Conservation (phyloP, 75 land plant genomes). For the Chamaecyparis obtusa region DNA sequence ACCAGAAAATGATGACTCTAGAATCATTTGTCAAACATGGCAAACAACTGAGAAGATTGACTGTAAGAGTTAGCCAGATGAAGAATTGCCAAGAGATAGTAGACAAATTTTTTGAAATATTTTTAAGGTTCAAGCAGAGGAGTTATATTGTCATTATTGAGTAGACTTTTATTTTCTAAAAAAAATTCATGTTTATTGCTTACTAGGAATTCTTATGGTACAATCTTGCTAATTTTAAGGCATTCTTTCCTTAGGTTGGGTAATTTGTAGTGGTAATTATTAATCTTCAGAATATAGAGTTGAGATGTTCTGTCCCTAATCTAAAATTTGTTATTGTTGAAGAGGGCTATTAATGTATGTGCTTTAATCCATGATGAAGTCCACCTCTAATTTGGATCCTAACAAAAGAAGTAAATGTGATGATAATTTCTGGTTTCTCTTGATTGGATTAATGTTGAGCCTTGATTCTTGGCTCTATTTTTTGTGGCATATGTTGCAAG, state of each 20-base stretch:
- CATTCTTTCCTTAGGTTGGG: background rate
- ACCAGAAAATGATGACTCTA: constrained; percentile 67
- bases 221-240: background rate
- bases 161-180: constrained; percentile 8
- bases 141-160: constrained; percentile 56
- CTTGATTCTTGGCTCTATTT: background rate
- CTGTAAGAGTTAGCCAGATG: constrained; percentile 67
- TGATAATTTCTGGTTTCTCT: background rate
- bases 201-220: background rate
- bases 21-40: constrained; percentile 56
- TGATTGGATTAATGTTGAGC: background rate
- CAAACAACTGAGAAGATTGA: constrained; percentile 39
- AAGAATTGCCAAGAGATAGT: constrained; percentile 61
- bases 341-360: background rate
- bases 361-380: background rate
- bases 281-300: background rate
- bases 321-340: background rate
- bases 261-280: background rate
- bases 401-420: background rate
- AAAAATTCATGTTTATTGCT: background rate
- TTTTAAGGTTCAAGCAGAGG: constrained; percentile 40
- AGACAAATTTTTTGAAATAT: constrained; percentile 70
- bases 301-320: background rate
- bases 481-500: background rate
- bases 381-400: background rate